These are phyloP conservation scores for Gentiana dahurica DNA, from an alignment of 257 asterid genomes.

Conservation along the genomic window DNA sequence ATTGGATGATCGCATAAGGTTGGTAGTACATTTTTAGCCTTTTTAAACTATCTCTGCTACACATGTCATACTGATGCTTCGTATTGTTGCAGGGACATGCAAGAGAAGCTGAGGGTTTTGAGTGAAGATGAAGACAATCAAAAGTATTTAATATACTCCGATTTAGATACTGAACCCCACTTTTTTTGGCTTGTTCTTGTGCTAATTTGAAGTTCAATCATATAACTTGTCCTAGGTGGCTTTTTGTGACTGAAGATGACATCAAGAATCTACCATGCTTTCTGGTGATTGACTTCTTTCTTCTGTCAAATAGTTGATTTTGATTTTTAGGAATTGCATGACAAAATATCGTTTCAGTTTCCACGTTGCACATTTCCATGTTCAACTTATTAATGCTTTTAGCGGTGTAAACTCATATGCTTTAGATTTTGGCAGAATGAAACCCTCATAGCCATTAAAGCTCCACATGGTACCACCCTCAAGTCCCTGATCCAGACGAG, in stretches of 20 bases:
- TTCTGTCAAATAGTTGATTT: not conserved
- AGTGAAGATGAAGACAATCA: slow-evolving; percentile 74
- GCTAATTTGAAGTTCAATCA: slow-evolving; percentile 11
- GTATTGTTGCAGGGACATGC: slow-evolving; percentile 65
- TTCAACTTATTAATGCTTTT: not conserved
- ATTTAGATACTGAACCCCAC: slow-evolving; percentile 6
- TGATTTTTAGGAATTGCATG: not conserved
- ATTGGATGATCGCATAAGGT: slow-evolving; percentile 73
- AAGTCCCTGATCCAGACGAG: slow-evolving; percentile 99
- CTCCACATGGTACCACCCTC: slow-evolving; percentile 96
- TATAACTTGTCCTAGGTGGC: slow-evolving; percentile 47
- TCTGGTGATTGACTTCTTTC: slow-evolving; percentile 39
- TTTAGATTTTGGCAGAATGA: slow-evolving; percentile 47
- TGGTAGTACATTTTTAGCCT: slow-evolving; percentile 12
- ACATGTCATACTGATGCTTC: slow-evolving; percentile 22
- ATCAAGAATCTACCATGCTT: slow-evolving; percentile 70
- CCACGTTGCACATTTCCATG: not conserved
- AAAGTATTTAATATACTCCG: slow-evolving; percentile 29
- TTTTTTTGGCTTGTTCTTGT: slow-evolving; percentile 3
- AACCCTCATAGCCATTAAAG: slow-evolving; percentile 85
- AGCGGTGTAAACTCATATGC: not conserved
- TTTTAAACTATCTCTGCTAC: slow-evolving; percentile 15
- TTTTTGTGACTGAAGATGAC: slow-evolving; percentile 88
- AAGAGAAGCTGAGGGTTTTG: slow-evolving; percentile 55
- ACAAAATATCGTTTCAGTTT: not conserved